phyloP scores from a whole-genome alignment of 1,284 basidiomycete species.

The Melanopsichium pennsylvanicum region DNA sequence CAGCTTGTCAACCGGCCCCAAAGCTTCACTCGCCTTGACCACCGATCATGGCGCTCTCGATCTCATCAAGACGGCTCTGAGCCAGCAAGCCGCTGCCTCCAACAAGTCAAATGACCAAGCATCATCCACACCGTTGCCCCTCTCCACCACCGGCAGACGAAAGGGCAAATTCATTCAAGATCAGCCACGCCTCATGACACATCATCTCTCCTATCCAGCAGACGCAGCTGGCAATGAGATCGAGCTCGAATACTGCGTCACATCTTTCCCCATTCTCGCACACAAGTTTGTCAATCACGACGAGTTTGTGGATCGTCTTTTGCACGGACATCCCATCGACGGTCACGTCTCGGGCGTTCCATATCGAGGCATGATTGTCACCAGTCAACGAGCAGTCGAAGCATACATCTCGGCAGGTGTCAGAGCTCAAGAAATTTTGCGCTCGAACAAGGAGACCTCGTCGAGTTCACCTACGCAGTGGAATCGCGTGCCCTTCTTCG shows the following conservation, averaged over 20 bases:
- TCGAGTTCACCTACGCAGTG: constrained; percentile 42
- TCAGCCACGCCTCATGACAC: constrained; percentile 58
- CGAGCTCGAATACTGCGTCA: constrained; percentile 56
- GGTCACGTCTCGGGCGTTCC: not conserved
- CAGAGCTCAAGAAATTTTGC: constrained; percentile 18
- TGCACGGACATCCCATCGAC: constrained; percentile 21
- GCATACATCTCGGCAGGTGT: constrained; percentile 54
- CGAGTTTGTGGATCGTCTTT: constrained; percentile 37
- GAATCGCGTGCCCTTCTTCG: constrained; percentile 60
- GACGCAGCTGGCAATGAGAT: constrained; percentile 30
- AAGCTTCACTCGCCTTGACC: constrained; percentile 15
- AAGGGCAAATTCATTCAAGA: constrained; percentile 55
- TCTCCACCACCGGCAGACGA: constrained; percentile 37
- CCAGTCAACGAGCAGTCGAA: constrained; percentile 60
- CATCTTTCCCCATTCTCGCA: constrained; percentile 53
- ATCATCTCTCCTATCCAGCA: constrained; percentile 47
- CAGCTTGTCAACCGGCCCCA: constrained; percentile 8
- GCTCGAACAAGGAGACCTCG: constrained; percentile 19
- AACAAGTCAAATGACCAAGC: constrained; percentile 11
- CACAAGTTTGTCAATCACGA: constrained; percentile 46
- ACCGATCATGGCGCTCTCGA: constrained; percentile 24
- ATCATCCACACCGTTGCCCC: constrained; percentile 9
- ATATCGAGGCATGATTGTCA: constrained; percentile 58
- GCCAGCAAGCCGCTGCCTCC: constrained; percentile 17
- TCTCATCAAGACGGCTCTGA: constrained; percentile 27